Percentiles rank a stretch among this genome's conserved stretches.
Conservation (phyloP, 306 rosid genomes). For the Cyclanthera cordifolia region DNA sequence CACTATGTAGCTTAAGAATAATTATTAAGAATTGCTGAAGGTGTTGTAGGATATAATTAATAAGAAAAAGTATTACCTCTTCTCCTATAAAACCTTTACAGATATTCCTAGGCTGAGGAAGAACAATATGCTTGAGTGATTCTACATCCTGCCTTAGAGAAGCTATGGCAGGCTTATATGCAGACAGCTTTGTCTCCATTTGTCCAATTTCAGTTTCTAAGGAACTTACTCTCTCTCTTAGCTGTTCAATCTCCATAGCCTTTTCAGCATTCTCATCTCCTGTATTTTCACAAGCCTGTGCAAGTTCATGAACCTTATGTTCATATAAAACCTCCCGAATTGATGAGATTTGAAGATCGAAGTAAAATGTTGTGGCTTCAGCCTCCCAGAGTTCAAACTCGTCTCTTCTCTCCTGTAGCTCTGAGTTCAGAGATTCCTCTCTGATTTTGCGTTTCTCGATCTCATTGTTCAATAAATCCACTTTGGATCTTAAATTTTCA, state of each 20-base stretch:
- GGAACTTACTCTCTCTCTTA: slow-evolving; percentile 34
- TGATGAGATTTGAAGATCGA: slow-evolving; percentile 75
- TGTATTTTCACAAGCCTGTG: slow-evolving; percentile 48
- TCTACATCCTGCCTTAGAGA: slow-evolving; percentile 61
- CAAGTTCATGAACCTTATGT: slow-evolving; percentile 67
- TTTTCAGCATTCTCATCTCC: slow-evolving; percentile 55
- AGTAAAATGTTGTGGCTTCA: slow-evolving; percentile 81
- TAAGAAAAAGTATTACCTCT: slow-evolving; percentile 36
- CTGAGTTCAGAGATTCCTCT: slow-evolving; percentile 62
- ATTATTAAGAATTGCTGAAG: background rate
- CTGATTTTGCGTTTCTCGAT: slow-evolving; percentile 51
- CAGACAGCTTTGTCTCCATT: slow-evolving; percentile 49
- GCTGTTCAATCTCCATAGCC: slow-evolving; percentile 42
- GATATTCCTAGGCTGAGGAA: slow-evolving; percentile 28
- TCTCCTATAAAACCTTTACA: slow-evolving; percentile 19
- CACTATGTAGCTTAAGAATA: background rate
- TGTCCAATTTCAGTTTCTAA: slow-evolving; percentile 69
- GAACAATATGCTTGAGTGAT: slow-evolving; percentile 55
- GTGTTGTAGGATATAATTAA: background rate
- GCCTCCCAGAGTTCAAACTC: slow-evolving; percentile 87
- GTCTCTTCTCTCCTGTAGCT: slow-evolving; percentile 62
- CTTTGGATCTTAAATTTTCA: slow-evolving; percentile 37
- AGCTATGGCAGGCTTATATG: slow-evolving; percentile 59
- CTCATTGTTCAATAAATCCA: slow-evolving; percentile 39
- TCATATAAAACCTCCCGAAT: slow-evolving; percentile 75